Evolutionary conservation across 768 basidiomycete species (phyloP), one percentile per base, ranked within the genome.

Genomic region (Coprinopsis strossmayeri): DNA sequence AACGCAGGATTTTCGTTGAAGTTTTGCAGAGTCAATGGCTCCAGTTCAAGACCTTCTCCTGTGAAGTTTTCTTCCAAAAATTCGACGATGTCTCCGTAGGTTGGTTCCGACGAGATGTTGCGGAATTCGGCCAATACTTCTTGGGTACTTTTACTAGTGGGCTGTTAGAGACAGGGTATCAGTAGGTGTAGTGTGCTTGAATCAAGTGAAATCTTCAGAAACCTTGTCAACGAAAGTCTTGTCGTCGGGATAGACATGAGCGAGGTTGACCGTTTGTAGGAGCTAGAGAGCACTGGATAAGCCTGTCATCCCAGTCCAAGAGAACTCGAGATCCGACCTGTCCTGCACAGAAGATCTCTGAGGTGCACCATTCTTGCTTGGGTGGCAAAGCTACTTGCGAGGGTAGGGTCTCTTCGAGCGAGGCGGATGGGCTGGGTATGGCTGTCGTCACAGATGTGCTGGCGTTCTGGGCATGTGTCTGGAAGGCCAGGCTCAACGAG

Each of bases 221-320:
- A 71, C 74, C 61, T 79, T 79, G 72, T 95, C 93, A 5, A 87
- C 87, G 62, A 95, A 83, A 0, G 89, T 93, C 68, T 96, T 95
- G 39, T 83, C 81, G 64, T 96, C 93, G 0, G 74, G 61, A 60
- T 76, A 96, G 23, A 87, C 66, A 34, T 74, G 62, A 0, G 91
- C 90, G 52, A 95, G 56, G 61, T 91, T 85, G 52, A 94, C 82
- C 1, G 88, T 85, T 77, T 95, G 91, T 21, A 96, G 70, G 7
- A 91, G 59, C 88, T 91, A 56, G 46, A 57, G 21, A 41, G 48
- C 46, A 48, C 53, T 48, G 26, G 57, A 52, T 46, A 21, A 40
- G 48, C 12, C 10, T 30, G 21, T 40, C 18, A 48, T 51, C 35
- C 49, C 20, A 35, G 45, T 30, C 15, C 45, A 50, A 42, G 38